Evolutionary conservation across 1,284 basidiomycete genomes (phyloP).

Genomic region (Apiotrichum siamense): DNA sequence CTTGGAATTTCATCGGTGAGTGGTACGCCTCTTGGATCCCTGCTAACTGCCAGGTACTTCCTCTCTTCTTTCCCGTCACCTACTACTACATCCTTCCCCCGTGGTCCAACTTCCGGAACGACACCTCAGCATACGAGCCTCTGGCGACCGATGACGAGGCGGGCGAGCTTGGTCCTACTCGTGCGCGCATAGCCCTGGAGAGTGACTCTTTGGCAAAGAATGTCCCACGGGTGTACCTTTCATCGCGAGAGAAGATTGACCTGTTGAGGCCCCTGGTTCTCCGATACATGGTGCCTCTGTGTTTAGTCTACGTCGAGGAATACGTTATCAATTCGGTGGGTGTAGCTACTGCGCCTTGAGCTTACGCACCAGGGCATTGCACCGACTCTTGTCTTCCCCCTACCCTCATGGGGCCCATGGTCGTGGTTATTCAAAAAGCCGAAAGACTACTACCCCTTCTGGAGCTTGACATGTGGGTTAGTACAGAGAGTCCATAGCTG

Average conservation of each 20-base stretch:
- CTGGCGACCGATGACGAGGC: conserved; percentile 27
- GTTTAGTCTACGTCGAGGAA: conserved; percentile 63
- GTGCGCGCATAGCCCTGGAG: background rate
- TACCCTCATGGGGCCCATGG: conserved; percentile 61
- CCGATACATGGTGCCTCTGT: conserved; percentile 56
- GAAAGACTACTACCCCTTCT: conserved; percentile 90
- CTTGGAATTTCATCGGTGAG: conserved; percentile 62
- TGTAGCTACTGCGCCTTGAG: background rate
- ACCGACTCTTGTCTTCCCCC: conserved; percentile 83
- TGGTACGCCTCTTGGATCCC: conserved; percentile 13
- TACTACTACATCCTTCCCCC: conserved; percentile 69
- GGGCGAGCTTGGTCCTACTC: background rate
- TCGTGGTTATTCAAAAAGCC: conserved; percentile 77
- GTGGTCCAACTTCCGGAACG: conserved; percentile 14
- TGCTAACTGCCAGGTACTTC: conserved; percentile 57
- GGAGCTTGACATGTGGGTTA: conserved; percentile 50
- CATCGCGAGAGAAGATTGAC: conserved; percentile 64
- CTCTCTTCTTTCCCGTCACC: conserved; percentile 65
- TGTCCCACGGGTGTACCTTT: conserved; percentile 43
- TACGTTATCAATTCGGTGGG: conserved; percentile 83
- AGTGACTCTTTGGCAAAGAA: background rate
- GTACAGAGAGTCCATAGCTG: background rate
- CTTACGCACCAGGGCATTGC: conserved; percentile 61
- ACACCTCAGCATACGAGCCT: conserved; percentile 20
- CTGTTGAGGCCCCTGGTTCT: conserved; percentile 66